Evolutionary conservation across 108 stramenopile genomes (phyloP).

Genomic region (Conticribra guillardii): DNA sequence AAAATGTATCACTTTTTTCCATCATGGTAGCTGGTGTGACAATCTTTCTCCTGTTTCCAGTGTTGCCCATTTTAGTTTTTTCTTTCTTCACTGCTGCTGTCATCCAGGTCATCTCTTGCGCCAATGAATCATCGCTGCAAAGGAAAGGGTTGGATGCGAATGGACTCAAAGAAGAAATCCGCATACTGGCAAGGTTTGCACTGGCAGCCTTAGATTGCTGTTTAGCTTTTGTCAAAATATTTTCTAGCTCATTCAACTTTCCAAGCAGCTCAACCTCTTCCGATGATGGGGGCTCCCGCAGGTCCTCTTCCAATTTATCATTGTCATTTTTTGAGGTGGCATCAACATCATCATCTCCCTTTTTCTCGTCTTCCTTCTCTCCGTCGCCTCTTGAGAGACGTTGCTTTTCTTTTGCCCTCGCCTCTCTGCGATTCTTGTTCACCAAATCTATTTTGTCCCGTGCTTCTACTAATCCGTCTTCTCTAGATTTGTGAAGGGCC

Average conservation of each 20-base stretch:
- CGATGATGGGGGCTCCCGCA: conserved; percentile 48
- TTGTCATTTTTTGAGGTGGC: conserved; percentile 21
- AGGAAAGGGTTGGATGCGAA: conserved; percentile 76
- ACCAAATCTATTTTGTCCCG: conserved; percentile 46
- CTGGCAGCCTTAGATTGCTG: conserved; percentile 52
- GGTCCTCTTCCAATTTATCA: conserved; percentile 24
- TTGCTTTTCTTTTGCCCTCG: conserved; percentile 32
- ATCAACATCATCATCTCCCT: conserved; percentile 13
- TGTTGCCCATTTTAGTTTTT: conserved; percentile 83
- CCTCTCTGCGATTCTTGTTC: conserved; percentile 44
- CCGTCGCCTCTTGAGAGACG: conserved; percentile 1
- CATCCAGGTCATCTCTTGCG: conserved; percentile 68
- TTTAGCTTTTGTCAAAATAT: conserved; percentile 43
- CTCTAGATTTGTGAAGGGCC: conserved; percentile 40
- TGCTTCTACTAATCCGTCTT: conserved; percentile 49
- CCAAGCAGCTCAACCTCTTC: conserved; percentile 56
- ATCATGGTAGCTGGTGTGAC: conserved; percentile 67
- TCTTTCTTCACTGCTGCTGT: conserved; percentile 74
- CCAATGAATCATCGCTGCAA: conserved; percentile 33
- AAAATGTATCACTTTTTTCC: conserved; percentile 82
- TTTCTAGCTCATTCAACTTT: conserved; percentile 45
- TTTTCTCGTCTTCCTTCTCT: conserved; percentile 19
- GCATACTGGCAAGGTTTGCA: conserved; percentile 57
- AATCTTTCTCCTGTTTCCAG: conserved; percentile 81
- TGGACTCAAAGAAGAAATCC: conserved; percentile 64